These are phyloP conservation scores for Penicillium nucicola DNA, from an alignment of 495 filamentous ascomycete species.

Conservation along the genomic window DNA sequence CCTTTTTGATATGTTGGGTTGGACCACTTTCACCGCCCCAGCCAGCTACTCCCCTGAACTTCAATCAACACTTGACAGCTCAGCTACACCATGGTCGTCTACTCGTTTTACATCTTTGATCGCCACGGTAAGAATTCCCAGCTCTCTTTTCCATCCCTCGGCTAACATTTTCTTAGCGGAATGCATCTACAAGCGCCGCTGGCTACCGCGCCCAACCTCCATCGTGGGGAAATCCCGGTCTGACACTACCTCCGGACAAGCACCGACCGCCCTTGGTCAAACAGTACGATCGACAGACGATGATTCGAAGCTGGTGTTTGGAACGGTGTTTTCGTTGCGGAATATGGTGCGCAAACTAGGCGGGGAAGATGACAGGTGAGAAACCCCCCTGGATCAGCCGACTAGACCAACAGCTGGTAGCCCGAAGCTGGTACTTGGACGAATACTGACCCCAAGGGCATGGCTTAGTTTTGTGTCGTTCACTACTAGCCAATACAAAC, in stretches of 20 bases:
- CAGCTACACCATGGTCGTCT: slow-evolving; percentile 71
- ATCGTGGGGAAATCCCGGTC: slow-evolving; percentile 39
- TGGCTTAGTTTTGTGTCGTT: slow-evolving; percentile 74
- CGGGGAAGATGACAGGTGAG: slow-evolving; percentile 76
- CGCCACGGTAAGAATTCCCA: slow-evolving; percentile 73
- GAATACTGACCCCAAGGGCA: neutral
- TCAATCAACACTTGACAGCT: slow-evolving; percentile 17
- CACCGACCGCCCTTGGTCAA: slow-evolving; percentile 30
- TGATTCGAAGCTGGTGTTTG: slow-evolving; percentile 96
- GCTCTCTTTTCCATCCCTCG: neutral
- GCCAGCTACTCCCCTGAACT: slow-evolving; percentile 20
- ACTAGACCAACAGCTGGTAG: neutral
- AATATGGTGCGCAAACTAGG: slow-evolving; percentile 97
- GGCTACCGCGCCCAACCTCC: slow-evolving; percentile 54
- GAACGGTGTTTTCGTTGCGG: slow-evolving; percentile 89
- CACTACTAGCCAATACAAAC: slow-evolving; percentile 90
- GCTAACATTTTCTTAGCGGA: slow-evolving; percentile 59
- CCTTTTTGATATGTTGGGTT: slow-evolving; percentile 18
- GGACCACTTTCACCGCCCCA: slow-evolving; percentile 20
- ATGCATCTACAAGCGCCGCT: slow-evolving; percentile 92
- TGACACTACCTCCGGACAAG: slow-evolving; percentile 30
- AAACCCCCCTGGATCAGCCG: neutral
- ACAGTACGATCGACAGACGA: slow-evolving; percentile 65
- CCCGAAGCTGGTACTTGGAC: no score
- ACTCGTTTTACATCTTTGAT: slow-evolving; percentile 98